Percentiles rank a stretch among this genome's conserved stretches.
phyloP scores from a whole-genome alignment of 495 filamentous ascomycete species.

The Tuber brumale region DNA sequence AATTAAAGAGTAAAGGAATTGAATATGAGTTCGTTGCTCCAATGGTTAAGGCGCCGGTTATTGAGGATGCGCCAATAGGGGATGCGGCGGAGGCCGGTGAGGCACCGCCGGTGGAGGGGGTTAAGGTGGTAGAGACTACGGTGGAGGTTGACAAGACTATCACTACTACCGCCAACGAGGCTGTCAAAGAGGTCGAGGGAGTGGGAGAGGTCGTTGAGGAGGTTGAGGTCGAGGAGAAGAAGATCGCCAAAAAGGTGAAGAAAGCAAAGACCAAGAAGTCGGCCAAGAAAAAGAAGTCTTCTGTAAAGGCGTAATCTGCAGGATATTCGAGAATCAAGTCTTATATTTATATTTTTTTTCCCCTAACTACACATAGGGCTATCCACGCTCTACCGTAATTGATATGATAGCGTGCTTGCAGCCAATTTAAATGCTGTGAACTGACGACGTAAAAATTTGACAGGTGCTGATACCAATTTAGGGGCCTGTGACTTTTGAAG shows the following conservation, averaged over 20 bases:
- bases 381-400: neutral
- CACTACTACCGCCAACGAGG: slow-evolving; percentile 4
- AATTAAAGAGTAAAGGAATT: slow-evolving; percentile 65
- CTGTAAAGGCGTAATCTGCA: slow-evolving; percentile 33
- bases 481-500: neutral
- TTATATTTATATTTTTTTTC: neutral
- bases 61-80: slow-evolving; percentile 36
- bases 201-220: slow-evolving; percentile 29
- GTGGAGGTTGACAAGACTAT: slow-evolving; percentile 12
- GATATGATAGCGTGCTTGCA: neutral
- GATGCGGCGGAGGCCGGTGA: slow-evolving; percentile 34
- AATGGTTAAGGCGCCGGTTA: slow-evolving; percentile 60
- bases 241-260: slow-evolving; percentile 27
- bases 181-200: slow-evolving; percentile 26
- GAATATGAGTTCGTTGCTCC: slow-evolving; percentile 74
- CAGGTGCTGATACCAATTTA: neutral
- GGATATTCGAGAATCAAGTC: neutral
- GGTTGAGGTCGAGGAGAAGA: slow-evolving; percentile 24
- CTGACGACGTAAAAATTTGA: neutral
- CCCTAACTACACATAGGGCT: neutral
- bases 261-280: slow-evolving; percentile 36
- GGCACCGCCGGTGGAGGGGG: slow-evolving; percentile 43
- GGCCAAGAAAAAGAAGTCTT: slow-evolving; percentile 29
- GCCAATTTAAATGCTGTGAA: neutral
- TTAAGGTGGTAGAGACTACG: slow-evolving; percentile 42